phyloP scores from a whole-genome alignment of 1,284 basidiomycete genomes.

The Cutaneotrichosporon cutaneum region DNA sequence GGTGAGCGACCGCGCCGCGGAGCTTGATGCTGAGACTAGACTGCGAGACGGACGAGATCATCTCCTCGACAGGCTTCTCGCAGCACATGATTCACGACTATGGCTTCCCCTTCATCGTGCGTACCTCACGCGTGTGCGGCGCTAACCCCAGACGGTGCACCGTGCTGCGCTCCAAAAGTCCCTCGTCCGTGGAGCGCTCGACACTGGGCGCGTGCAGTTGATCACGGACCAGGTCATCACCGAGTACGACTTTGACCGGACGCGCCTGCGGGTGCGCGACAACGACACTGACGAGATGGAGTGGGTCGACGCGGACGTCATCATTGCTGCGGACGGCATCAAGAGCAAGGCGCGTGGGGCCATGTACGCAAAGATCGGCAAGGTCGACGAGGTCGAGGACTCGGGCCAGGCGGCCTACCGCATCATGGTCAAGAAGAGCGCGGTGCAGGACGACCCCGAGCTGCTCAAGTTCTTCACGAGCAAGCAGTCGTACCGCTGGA shows the following conservation, averaged over 20 bases:
- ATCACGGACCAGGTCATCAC: constrained; percentile 36
- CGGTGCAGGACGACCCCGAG: constrained; percentile 44
- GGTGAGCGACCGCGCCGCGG: constrained; percentile 25
- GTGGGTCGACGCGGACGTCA: constrained; percentile 46
- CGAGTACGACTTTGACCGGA: constrained; percentile 41
- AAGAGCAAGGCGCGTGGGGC: constrained; percentile 39
- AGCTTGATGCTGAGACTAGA: constrained; percentile 22
- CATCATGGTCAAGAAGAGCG: constrained; percentile 39
- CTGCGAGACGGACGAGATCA: constrained; percentile 34
- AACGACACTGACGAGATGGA: constrained; percentile 24
- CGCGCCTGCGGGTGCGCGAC: constrained; percentile 30
- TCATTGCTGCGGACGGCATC: constrained; percentile 49
- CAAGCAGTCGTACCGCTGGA: constrained; percentile 48
- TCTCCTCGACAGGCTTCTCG: constrained; percentile 40
- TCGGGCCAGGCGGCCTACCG: constrained; percentile 53
- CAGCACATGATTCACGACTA: constrained; percentile 39
- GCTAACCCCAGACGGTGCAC: constrained; percentile 37
- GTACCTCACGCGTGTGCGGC: background rate
- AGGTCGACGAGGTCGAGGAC: constrained; percentile 45
- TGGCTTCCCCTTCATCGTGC: constrained; percentile 38
- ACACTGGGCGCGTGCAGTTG: constrained; percentile 37
- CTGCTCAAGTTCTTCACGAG: constrained; percentile 42
- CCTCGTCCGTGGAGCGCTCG: constrained; percentile 36
- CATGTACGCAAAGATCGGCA: constrained; percentile 40
- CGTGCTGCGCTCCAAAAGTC: constrained; percentile 45